Evolutionary conservation across 306 rosid species (phyloP), one percentile per base, ranked within the genome.

Genomic region (Biancaea sappan): DNA sequence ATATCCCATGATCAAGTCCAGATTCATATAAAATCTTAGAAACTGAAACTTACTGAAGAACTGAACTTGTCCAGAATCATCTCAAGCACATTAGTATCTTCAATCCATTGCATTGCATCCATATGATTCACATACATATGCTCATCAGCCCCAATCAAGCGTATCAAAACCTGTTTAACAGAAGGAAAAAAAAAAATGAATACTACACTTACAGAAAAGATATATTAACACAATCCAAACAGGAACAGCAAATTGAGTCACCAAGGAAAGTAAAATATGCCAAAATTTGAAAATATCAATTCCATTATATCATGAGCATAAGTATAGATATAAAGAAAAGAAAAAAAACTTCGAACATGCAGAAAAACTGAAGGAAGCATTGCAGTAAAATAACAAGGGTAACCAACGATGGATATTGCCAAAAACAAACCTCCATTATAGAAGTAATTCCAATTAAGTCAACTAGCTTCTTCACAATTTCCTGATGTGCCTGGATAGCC

Each of bases 401-500:
- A 72, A 28, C 8, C 29, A 62, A 66, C 15, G 44, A 78, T 6
- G 81, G 41, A 81, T 34, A 41, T 60, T 56, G 73, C 32, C 61
- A 75, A 71, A 71, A 84, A 85, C 89, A 66, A 83, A 94, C 99
- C 99, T 94, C 99, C 99, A 94, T 94, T 74, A 94, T 83, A 77
- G 99, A 94, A 72, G 99, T 94, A 79, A 92, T 90, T 86, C 99
- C 99, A 81, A 94, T 88, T 90, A 94, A 84, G 67, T 94, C 99
- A 72, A 92, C 97, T 56, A 94, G 96, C 83, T 87, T 94, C 87
- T 79, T 87, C 63, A 94, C 84, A 81, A 92, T 86, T 54, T 81
- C 96, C 62, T 80, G 95, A 84, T 92, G 96, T 40, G 88, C 91
- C 99, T 94, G 88, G 70, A 86, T 31, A 62, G 69, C 69, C 38